Percentiles rank a stretch among this genome's conserved stretches.
Conservation (phyloP, 2,329 filamentous ascomycete species). For the Chaetothyriales sp. region DNA sequence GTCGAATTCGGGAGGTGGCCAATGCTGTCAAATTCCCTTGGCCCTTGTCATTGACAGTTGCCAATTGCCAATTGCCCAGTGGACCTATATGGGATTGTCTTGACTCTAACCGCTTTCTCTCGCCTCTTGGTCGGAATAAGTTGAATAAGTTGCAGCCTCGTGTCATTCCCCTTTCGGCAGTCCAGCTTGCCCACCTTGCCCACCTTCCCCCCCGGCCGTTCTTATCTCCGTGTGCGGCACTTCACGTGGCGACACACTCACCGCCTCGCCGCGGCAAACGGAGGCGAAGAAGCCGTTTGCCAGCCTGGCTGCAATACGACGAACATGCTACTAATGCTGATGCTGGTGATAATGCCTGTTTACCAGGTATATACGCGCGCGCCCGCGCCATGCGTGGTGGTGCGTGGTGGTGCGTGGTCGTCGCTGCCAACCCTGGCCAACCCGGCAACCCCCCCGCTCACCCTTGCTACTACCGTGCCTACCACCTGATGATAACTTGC, state of each 20-base stretch:
- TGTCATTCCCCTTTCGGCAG: neutral
- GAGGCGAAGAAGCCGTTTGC: neutral
- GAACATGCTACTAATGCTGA: neutral
- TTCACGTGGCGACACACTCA: neutral
- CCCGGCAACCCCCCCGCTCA: neutral
- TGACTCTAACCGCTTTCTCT: neutral
- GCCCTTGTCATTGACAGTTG: neutral
- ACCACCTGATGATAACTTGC: too few relatives aligned
- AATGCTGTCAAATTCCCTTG: neutral
- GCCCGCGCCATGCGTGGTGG: neutral
- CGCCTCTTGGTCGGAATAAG: neutral
- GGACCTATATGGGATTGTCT: neutral
- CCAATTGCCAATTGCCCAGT: neutral
- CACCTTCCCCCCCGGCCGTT: too few relatives aligned
- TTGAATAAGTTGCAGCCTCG: neutral
- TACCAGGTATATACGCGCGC: too few relatives aligned
- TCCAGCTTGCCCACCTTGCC: too few relatives aligned
- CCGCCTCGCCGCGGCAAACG: neutral
- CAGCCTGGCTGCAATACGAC: neutral
- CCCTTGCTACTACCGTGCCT: neutral
- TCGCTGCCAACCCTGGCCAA: neutral
- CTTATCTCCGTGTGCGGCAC: too few relatives aligned
- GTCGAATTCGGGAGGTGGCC: neutral
- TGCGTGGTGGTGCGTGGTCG: too few relatives aligned
- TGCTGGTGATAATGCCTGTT: neutral